Conservation (phyloP, 768 basidiomycete genomes). For the Leccinum fibrillosum region DNA sequence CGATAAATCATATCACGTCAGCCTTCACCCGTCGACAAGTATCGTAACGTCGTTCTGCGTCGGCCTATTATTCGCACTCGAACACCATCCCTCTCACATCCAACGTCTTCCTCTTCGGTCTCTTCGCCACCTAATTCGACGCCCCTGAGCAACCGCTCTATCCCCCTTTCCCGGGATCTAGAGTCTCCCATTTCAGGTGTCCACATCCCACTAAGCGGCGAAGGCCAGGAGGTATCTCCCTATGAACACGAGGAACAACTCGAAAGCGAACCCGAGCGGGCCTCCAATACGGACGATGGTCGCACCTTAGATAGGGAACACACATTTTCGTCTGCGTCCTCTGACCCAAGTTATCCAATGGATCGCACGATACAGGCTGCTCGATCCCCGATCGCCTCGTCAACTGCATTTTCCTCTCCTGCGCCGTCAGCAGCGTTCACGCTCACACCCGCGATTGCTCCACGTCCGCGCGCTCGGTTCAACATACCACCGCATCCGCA, state of each 20-base stretch:
- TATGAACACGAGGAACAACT: conserved; percentile 3
- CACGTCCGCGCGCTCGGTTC: conserved; percentile 61
- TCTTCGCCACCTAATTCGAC: conserved; percentile 66
- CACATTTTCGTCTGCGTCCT: conserved; percentile 72
- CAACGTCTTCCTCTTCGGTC: conserved; percentile 45
- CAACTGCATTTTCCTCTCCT: conserved; percentile 52
- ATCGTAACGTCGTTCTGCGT: conserved; percentile 60
- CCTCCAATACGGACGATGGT: conserved; percentile 23
- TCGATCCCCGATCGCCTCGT: conserved; percentile 36
- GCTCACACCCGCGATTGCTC: conserved; percentile 66
- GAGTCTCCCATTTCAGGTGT: conserved; percentile 47
- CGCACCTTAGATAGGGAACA: conserved; percentile 44
- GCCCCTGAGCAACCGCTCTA: conserved; percentile 53
- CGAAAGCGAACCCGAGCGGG: conserved; percentile 23
- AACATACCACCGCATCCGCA: conserved; percentile 43
- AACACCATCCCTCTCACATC: conserved; percentile 66
- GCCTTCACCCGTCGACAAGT: conserved; percentile 61
- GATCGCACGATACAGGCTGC: conserved; percentile 24
- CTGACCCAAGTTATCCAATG: conserved; percentile 31
- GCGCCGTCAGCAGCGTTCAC: conserved; percentile 57
- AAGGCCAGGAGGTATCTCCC: conserved; percentile 8
- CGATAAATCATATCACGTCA: conserved; percentile 23
- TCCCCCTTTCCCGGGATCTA: conserved; percentile 36
- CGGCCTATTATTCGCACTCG: conserved; percentile 49
- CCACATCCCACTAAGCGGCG: conserved; percentile 40